Evolutionary conservation across 2,329 filamentous ascomycete genomes (phyloP), one percentile per base, ranked within the genome.

Genomic region (Colletotrichum plurivorum): DNA sequence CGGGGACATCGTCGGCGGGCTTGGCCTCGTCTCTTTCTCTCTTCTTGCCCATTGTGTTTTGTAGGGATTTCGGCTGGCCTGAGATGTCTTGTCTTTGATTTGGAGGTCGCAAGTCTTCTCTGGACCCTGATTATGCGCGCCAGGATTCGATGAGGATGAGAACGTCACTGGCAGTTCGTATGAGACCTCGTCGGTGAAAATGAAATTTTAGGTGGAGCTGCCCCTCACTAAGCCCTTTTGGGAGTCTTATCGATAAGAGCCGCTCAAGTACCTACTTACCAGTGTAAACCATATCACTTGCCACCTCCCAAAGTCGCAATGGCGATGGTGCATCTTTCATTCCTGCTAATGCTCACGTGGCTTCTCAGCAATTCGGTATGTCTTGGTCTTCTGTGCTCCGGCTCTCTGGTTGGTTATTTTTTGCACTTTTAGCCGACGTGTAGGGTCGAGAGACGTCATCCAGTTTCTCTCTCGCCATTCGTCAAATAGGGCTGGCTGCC

Each of bases 11-110:
- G 66, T 83, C 81, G 36, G 85, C 78, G 16, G 84, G 76, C 63
- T 79, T 79, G 64, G 84, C 79, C 74, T 82, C 79, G 58, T 87
- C 85, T 77, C 85, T 82, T 71, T 82, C 78, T 67, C 85, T 78
- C 76, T 87, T 87, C 74, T 85, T 86, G 52, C 84, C 84, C 85
- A 87, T 86, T 66, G 12, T 77, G 69, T 70, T 7, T 57, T 18
- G 43, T 27, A 20, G 5, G 7, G 10, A 31, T 15, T 12, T 15
- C n/a, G 13, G 49, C 20, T 10, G 49, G 25, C 31, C 53, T 5
- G 53, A 5, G 16, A 36, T 15, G 10, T 6, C 3, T 43, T 25
- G 1, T 6, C 2, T 18, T 4, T 0, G 15, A 25, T 25, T 18
- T 4, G 31, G n/a, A 36, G 56, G 41, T 27, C 58, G 49, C 20